These are phyloP conservation scores for Pseudogymnoascus sp. DNA, from an alignment of 2,329 filamentous ascomycete genomes.

Conservation along the genomic window DNA sequence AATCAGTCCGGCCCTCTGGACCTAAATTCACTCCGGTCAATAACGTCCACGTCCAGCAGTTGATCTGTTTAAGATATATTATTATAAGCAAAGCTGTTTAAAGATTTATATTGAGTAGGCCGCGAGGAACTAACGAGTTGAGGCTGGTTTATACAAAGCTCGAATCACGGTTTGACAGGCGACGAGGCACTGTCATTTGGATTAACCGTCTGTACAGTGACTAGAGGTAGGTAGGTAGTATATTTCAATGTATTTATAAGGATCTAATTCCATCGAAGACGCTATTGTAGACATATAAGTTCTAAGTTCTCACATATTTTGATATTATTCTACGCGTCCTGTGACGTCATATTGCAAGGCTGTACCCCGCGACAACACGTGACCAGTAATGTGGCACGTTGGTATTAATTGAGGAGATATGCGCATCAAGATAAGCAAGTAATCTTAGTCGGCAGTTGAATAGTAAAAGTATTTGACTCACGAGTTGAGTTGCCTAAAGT, in stretches of 20 bases:
- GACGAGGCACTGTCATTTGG: too few species aligned
- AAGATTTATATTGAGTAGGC: neutral
- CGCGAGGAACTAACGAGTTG: neutral
- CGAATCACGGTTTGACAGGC: neutral
- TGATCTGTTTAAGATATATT: neutral
- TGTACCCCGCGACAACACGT: slow-evolving; percentile 1
- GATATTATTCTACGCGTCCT: neutral
- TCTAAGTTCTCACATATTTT: neutral
- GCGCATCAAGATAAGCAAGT: neutral
- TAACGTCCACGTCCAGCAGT: neutral
- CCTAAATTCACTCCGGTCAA: neutral
- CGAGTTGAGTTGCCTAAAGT: slow-evolving; percentile 4
- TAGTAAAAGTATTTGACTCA: neutral
- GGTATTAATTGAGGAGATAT: neutral
- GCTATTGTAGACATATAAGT: neutral
- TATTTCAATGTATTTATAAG: neutral
- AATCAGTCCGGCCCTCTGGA: neutral
- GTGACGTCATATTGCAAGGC: neutral
- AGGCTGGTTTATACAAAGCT: neutral
- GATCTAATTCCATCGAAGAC: neutral
- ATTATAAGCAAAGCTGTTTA: neutral
- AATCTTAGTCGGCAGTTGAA: neutral
- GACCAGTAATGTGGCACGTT: neutral
- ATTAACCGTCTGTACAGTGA: too few species aligned
- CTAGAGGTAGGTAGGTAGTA: too few species aligned